Evolutionary conservation across 2,329 filamentous ascomycete genomes (phyloP), one percentile per base, ranked within the genome.

Genomic region (Leptosphaerulina australis): DNA sequence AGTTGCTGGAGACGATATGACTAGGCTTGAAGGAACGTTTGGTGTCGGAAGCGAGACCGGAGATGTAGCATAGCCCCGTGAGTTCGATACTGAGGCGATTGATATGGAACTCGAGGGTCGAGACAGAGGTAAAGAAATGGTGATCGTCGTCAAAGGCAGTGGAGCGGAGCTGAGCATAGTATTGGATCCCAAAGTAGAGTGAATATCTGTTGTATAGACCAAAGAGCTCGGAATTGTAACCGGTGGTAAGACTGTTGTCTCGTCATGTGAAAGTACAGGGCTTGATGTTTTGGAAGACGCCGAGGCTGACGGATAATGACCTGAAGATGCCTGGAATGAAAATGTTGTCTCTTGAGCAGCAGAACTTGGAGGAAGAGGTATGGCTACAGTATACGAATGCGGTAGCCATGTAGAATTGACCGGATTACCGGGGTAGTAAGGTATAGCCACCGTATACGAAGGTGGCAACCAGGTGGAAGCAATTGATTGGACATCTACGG

Each of bases 391-490:
- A 21, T 51, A 51, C 3, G 40, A 45, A 5, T 40, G 41, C 12
- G 28, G 26, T 4, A 51, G 20, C 48, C 48, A 51, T 18, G 48
- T 51, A 4, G 48, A 51, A 4, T 18, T 10, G 3, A 35, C 20
- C 4, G 20, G 14, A 20, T 36, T 45, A 10, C 41, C 45, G n/a
- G 48, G 41, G 10, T 36, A 11, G 25, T 45, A 51, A 14, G 48
- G 41, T 22, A 51, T 22, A 11, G 37, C 48, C 5, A 37, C 20
- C 11, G 48, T 51, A 11, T 51, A 51, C 4, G 36, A 51, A 12
- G 48, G 48, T 24, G 30, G 36, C 21, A 51, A 31, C 48, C 48
- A 51, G n/a, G 48, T 51, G 12, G 48, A 51, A 14, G 39, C 46
- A 11, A 50, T 50, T 12, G 46, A 38, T 5, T n/a, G 26, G 30